These are phyloP conservation scores for Xylariaceae sp. DNA, from an alignment of 2,329 filamentous ascomycete species.

Conservation along the genomic window DNA sequence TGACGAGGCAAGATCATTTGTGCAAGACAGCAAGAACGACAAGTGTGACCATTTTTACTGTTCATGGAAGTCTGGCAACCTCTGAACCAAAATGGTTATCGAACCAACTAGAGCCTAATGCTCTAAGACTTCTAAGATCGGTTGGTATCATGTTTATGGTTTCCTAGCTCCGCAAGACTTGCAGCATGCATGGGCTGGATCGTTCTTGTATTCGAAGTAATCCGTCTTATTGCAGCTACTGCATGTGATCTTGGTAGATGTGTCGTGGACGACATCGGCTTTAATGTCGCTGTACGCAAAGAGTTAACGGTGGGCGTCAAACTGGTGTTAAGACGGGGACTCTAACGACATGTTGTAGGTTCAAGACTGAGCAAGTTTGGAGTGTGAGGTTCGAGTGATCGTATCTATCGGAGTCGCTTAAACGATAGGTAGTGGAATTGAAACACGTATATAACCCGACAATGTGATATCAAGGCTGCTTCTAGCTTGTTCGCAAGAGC, in stretches of 20 bases:
- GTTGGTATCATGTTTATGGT: not conserved
- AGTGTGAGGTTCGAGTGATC: not conserved
- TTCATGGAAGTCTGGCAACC: too few relatives aligned
- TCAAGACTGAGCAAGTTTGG: not conserved
- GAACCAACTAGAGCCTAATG: too few relatives aligned
- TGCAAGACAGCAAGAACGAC: too few relatives aligned
- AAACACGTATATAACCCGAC: not conserved
- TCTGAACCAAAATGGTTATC: too few relatives aligned
- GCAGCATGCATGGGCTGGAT: constrained; percentile 7
- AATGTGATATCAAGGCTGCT: not conserved
- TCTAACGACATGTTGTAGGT: not conserved
- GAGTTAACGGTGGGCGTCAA: too few relatives aligned
- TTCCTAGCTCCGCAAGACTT: constrained; percentile 7
- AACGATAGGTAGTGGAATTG: not conserved
- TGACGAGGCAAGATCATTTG: too few relatives aligned
- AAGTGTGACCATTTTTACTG: too few relatives aligned
- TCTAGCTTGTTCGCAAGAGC: too few relatives aligned
- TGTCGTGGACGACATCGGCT: not conserved
- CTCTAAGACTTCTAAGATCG: too few relatives aligned
- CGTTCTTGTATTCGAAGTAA: constrained; percentile 12
- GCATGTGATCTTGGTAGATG: constrained; percentile 8
- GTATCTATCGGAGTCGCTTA: not conserved
- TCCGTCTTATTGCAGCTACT: constrained; percentile 4
- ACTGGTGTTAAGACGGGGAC: not conserved
- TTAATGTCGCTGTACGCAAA: not conserved